These are phyloP conservation scores for Pythium myriotylum DNA, from an alignment of 352 stramenopile species.

Conservation along the genomic window DNA sequence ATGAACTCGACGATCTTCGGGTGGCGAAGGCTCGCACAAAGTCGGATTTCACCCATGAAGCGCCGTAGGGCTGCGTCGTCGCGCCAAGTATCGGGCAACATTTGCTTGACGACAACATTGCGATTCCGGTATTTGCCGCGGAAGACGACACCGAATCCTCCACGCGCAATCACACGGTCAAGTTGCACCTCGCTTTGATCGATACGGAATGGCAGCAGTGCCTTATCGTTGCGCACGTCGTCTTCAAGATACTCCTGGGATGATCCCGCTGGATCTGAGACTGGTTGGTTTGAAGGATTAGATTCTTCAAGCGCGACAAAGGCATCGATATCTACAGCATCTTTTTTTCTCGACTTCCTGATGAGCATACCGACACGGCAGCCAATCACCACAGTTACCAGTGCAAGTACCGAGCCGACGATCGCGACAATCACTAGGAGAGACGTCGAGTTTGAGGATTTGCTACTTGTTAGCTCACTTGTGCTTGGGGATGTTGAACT, in stretches of 20 bases:
- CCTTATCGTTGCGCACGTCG: slow-evolving; percentile 1
- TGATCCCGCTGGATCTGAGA: too few relatives aligned
- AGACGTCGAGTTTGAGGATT: too few relatives aligned
- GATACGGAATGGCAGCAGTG: background rate
- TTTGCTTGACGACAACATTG: slow-evolving; percentile 18
- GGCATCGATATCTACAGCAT: too few relatives aligned
- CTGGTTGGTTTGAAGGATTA: too few relatives aligned
- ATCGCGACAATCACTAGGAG: too few relatives aligned
- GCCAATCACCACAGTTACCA: too few relatives aligned
- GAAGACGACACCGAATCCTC: slow-evolving; percentile 6
- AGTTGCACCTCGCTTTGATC: background rate
- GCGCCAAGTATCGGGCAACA: slow-evolving; percentile 18
- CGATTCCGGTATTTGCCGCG: slow-evolving; percentile 1
- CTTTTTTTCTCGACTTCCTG: too few relatives aligned
- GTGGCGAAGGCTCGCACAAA: slow-evolving; percentile 32
- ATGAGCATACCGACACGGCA: too few relatives aligned
- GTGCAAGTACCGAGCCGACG: too few relatives aligned
- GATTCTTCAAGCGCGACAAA: too few relatives aligned
- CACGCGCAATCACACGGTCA: background rate
- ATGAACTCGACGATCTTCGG: slow-evolving; percentile 37
- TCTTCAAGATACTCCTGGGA: background rate
- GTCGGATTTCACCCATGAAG: slow-evolving; percentile 39
- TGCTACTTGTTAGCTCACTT: too few relatives aligned
- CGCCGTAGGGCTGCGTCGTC: slow-evolving; percentile 13
- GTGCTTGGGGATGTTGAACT: too few relatives aligned